Evolutionary conservation across 345 rosid genomes (phyloP).

Genomic region (Kernera saxatilis): DNA sequence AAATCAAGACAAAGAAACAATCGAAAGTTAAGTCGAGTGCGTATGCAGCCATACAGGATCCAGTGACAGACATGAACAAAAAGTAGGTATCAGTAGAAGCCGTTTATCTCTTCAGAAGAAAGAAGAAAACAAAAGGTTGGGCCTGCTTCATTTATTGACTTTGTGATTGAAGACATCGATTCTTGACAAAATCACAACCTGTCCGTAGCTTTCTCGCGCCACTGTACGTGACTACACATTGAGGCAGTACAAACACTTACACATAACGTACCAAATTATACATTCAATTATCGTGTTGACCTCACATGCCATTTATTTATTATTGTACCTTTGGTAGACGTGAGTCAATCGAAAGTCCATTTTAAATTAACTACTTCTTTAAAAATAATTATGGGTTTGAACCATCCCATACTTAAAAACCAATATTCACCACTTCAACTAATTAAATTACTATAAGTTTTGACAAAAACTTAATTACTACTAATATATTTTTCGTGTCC

Average conservation of each 20-base stretch:
- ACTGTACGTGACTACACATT: constrained; percentile 30
- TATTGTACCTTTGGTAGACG: constrained; percentile 26
- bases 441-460: neutral
- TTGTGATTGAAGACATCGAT: constrained; percentile 17
- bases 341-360: constrained; percentile 10
- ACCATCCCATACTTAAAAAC: neutral
- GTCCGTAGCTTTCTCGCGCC: constrained; percentile 32
- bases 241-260: constrained; percentile 28
- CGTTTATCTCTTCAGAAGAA: neutral
- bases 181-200: constrained; percentile 28
- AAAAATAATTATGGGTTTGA: neutral
- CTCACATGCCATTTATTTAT: constrained; percentile 7
- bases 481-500: neutral
- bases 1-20: neutral
- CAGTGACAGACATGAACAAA: constrained; percentile 26
- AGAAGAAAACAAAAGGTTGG: constrained; percentile 30
- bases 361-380: neutral
- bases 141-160: constrained; percentile 28
- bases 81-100: constrained; percentile 22
- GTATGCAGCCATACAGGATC: neutral
- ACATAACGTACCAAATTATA: constrained; percentile 30
- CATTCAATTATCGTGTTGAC: constrained; percentile 29
- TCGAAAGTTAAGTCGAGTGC: neutral
- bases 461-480: neutral
- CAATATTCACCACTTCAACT: neutral